phyloP scores from a whole-genome alignment of 2,329 filamentous ascomycete species.

The Fusarium veterinarium region DNA sequence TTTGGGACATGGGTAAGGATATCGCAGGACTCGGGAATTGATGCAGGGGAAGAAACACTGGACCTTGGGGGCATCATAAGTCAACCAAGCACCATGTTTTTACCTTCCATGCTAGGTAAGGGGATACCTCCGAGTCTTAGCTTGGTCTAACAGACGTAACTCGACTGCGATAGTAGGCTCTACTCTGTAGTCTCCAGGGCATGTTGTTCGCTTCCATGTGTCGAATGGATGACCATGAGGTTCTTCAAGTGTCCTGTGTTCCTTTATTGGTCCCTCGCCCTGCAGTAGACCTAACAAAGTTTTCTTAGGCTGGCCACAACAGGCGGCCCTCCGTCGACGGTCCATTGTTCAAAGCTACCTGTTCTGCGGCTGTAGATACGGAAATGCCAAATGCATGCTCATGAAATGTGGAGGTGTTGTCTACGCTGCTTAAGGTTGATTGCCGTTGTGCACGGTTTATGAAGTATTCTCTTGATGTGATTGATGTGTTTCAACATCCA shows the following conservation, averaged over 20 bases:
- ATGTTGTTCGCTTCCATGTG: background rate
- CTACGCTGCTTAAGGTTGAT: constrained; percentile 17
- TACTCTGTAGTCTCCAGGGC: background rate
- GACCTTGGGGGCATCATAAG: constrained; percentile 4
- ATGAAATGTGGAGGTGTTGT: constrained; percentile 9
- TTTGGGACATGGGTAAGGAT: constrained; percentile 10
- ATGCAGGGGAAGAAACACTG: constrained; percentile 23
- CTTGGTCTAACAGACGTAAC: background rate
- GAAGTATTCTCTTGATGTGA: constrained; percentile 15
- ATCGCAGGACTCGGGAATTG: constrained; percentile 16
- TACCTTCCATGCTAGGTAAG: too few species aligned
- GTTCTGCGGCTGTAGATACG: background rate
- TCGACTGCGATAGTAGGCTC: background rate
- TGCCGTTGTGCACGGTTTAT: background rate
- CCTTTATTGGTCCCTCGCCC: constrained; percentile 22
- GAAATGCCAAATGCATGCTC: constrained; percentile 4
- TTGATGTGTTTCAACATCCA: background rate
- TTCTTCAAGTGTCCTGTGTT: constrained; percentile 6
- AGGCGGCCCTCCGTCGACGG: background rate
- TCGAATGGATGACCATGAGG: background rate
- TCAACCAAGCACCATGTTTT: background rate
- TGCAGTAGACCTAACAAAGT: background rate
- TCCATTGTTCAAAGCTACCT: background rate
- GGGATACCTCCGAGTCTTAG: background rate
- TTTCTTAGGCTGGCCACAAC: constrained; percentile 13